A percentile compares a stretch with the other conserved stretches of the same genome.
These are phyloP conservation scores for Biscutella laevigata DNA, from an alignment of 441 rosid species.

Conservation along the genomic window DNA sequence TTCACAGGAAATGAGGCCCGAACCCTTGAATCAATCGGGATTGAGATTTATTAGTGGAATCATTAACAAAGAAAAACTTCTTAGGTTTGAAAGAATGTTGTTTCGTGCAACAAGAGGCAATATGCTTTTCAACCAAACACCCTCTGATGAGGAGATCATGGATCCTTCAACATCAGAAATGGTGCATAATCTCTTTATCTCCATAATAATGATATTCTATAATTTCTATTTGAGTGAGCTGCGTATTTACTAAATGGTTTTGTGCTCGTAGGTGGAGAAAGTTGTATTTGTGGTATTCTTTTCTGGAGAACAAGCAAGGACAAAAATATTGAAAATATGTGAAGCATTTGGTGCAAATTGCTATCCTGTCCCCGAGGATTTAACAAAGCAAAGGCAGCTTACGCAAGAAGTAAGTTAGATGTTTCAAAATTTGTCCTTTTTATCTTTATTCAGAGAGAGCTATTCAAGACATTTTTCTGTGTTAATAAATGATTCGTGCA, in stretches of 20 bases:
- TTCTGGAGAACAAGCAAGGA: slow-evolving; percentile 95
- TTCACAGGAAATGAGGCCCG: slow-evolving; percentile 62
- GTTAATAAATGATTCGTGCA: background rate
- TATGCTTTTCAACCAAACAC: slow-evolving; percentile 90
- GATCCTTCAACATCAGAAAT: slow-evolving; percentile 80
- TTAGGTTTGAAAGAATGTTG: slow-evolving; percentile 85
- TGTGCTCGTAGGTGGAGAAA: slow-evolving; percentile 63
- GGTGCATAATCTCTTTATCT: slow-evolving; percentile 40
- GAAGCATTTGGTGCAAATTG: slow-evolving; percentile 96
- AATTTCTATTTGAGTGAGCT: slow-evolving; percentile 1
- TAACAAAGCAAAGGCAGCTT: slow-evolving; percentile 75
- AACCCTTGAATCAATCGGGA: slow-evolving; percentile 63
- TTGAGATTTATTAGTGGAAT: slow-evolving; percentile 89
- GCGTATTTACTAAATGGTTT: slow-evolving; percentile 11
- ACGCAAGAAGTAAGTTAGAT: slow-evolving; percentile 65
- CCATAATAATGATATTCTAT: background rate
- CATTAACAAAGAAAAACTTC: slow-evolving; percentile 61
- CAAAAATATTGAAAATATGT: slow-evolving; percentile 77
- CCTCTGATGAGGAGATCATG: slow-evolving; percentile 83
- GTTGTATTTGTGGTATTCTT: slow-evolving; percentile 78
- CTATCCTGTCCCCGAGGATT: slow-evolving; percentile 88
- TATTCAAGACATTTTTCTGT: background rate
- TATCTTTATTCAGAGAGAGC: background rate
- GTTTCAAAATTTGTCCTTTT: background rate
- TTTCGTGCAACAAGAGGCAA: slow-evolving; percentile 98